phyloP scores from a whole-genome alignment of 176 grass and related monocot species.

The Zizania latifolia region DNA sequence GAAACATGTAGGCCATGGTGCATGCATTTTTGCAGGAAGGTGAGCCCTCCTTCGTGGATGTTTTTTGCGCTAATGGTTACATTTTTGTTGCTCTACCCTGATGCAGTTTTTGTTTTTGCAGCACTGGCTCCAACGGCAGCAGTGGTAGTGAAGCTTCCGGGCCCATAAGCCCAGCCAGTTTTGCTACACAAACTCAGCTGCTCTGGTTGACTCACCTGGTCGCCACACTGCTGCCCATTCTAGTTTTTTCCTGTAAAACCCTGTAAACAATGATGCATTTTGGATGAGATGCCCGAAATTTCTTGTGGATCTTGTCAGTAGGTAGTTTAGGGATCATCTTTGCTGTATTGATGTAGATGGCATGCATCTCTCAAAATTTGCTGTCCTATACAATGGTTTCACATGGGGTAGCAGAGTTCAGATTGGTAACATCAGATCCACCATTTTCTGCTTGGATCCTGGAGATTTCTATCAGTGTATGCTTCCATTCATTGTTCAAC shows the following conservation, averaged over 20 bases:
- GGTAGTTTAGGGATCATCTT: conserved; percentile 26
- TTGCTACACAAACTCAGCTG: conserved; percentile 26
- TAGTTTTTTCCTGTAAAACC: conserved; percentile 60
- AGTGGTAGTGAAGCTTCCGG: conserved; percentile 46
- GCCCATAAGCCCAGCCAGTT: conserved; percentile 48
- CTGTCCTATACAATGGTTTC: too few species aligned
- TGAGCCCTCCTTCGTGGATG: conserved; percentile 20
- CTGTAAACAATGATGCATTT: conserved; percentile 36
- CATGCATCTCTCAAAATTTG: conserved; percentile 16
- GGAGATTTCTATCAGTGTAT: too few species aligned
- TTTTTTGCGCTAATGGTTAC: background rate
- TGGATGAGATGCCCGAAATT: conserved; percentile 39
- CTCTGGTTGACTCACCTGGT: conserved; percentile 22
- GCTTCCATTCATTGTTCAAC: too few species aligned
- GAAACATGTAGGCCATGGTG: conserved; percentile 70
- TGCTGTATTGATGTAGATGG: conserved; percentile 22
- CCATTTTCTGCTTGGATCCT: too few species aligned
- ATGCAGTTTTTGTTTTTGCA: conserved; percentile 38
- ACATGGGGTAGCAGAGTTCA: too few species aligned
- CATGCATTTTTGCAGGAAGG: conserved; percentile 93
- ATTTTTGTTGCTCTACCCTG: background rate
- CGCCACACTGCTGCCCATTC: conserved; percentile 27
- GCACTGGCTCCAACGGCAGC: conserved; percentile 47
- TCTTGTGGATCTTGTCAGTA: conserved; percentile 34
- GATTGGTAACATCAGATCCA: too few species aligned